phyloP scores from a whole-genome alignment of 2,329 filamentous ascomycete species.

The Fusarium verrucosum region DNA sequence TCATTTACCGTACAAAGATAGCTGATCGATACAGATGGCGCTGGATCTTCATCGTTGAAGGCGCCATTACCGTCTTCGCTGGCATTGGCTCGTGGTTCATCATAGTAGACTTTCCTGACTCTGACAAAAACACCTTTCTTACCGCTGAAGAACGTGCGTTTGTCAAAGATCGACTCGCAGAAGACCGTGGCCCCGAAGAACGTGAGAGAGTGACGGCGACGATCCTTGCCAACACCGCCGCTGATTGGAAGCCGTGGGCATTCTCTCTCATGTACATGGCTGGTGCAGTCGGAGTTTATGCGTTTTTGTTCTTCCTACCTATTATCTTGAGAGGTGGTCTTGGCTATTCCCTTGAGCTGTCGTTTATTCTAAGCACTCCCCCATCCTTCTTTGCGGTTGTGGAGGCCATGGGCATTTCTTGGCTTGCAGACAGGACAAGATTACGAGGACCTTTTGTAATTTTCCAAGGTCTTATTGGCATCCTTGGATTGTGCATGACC shows the following conservation, averaged over 20 bases:
- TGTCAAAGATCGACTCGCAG: constrained; percentile 12
- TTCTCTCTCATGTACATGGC: constrained; percentile 31
- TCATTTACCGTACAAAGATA: accelerated
- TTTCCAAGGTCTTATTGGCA: constrained; percentile 27
- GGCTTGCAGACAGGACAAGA: constrained; percentile 20
- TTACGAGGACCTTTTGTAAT: constrained; percentile 23
- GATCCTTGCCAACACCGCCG: not conserved
- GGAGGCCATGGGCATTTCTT: constrained; percentile 24
- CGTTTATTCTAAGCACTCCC: constrained; percentile 12
- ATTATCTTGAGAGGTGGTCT: constrained; percentile 19
- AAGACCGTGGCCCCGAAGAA: constrained; percentile 19
- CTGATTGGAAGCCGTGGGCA: constrained; percentile 31
- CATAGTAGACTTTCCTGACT: constrained; percentile 34
- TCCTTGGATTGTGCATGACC: constrained; percentile 28
- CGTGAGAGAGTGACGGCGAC: constrained; percentile 13
- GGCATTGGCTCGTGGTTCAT: constrained; percentile 32
- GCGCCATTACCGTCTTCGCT: constrained; percentile 19
- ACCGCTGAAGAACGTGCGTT: constrained; percentile 15
- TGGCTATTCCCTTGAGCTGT: constrained; percentile 22
- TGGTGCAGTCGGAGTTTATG: constrained; percentile 27
- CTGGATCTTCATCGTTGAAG: constrained; percentile 35
- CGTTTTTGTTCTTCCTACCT: constrained; percentile 16
- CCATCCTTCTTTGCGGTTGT: constrained; percentile 15
- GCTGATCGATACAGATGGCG: constrained; percentile 9
- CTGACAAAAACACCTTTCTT: constrained; percentile 21